Evolutionary conservation across 176 grass and related monocot species (phyloP).

Genomic region (Triticum aestivum): DNA sequence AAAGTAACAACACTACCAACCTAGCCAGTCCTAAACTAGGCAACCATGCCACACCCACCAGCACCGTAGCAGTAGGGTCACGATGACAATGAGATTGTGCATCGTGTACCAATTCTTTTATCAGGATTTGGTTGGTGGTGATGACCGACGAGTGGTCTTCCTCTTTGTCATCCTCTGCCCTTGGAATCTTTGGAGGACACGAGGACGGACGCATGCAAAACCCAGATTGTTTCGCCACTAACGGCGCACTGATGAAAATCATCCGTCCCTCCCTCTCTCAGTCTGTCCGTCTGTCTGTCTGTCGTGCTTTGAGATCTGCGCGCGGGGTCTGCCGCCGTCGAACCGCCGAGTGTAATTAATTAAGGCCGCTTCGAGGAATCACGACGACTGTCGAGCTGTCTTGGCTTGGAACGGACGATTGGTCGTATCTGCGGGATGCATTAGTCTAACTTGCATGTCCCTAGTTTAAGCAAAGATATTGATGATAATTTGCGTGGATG

Average conservation of each 20-base stretch:
- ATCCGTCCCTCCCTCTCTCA: not conserved
- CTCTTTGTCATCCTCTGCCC: conserved; percentile 5
- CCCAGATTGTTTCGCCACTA: not conserved
- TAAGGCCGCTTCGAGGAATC: not conserved
- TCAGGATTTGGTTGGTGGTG: not conserved
- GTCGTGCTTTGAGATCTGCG: not conserved
- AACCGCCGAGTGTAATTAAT: too few relatives aligned
- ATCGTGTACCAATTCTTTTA: not conserved
- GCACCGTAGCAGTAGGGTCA: not conserved
- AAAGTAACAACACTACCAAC: not conserved
- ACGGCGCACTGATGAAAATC: not conserved
- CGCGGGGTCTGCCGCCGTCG: not conserved
- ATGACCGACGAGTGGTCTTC: conserved; percentile 19
- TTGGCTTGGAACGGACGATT: conserved; percentile 20
- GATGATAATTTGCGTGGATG: not conserved
- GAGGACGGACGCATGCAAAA: conserved; percentile 4
- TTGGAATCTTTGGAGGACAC: conserved; percentile 27
- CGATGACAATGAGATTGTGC: not conserved
- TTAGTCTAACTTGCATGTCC: not conserved
- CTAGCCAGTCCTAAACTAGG: not conserved
- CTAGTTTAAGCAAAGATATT: not conserved
- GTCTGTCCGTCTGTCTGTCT: not conserved
- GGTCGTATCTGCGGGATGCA: conserved; percentile 4
- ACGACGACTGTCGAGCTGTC: not conserved
- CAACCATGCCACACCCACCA: not conserved